Conservation (phyloP, 352 stramenopile species). For the Globisporangium cylindrosporum region DNA sequence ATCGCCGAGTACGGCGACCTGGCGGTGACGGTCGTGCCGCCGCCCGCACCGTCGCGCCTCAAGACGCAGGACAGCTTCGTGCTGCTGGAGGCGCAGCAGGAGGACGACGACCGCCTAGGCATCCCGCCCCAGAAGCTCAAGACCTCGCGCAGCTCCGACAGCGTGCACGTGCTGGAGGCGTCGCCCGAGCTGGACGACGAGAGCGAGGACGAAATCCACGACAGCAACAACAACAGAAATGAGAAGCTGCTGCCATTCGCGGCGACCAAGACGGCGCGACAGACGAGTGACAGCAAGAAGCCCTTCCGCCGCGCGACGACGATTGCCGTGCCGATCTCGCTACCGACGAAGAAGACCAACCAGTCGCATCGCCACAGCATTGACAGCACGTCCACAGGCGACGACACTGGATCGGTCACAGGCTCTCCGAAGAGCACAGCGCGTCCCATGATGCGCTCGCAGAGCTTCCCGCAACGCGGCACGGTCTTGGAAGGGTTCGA, state of each 20-base stretch:
- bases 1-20: not conserved
- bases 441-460: conserved; percentile 34
- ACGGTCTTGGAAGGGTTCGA: conserved; percentile 59
- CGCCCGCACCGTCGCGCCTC: not conserved
- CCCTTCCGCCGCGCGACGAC: conserved; percentile 53
- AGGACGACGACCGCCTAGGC: not conserved
- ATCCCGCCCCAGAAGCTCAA: conserved; percentile 2
- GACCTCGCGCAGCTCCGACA: conserved; percentile 3
- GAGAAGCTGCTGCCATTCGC: not conserved
- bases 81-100: conserved; percentile 12
- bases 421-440: conserved; percentile 12
- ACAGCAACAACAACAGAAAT: not conserved
- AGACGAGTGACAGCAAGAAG: conserved; percentile 16
- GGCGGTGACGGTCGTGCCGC: not conserved
- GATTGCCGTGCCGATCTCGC: conserved; percentile 34
- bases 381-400: conserved; percentile 14
- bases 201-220: conserved; percentile 3
- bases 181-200: conserved; percentile 13
- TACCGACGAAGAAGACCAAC: conserved; percentile 6
- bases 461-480: conserved; percentile 55
- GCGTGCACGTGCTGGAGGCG: conserved; percentile 11
- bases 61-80: conserved; percentile 11
- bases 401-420: conserved; percentile 1
- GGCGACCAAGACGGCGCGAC: not conserved
- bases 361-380: conserved; percentile 20